Percentiles rank a stretch among this genome's conserved stretches.
These are phyloP conservation scores for Nemania sp. DNA, from an alignment of 2,329 filamentous ascomycete species.

Conservation along the genomic window DNA sequence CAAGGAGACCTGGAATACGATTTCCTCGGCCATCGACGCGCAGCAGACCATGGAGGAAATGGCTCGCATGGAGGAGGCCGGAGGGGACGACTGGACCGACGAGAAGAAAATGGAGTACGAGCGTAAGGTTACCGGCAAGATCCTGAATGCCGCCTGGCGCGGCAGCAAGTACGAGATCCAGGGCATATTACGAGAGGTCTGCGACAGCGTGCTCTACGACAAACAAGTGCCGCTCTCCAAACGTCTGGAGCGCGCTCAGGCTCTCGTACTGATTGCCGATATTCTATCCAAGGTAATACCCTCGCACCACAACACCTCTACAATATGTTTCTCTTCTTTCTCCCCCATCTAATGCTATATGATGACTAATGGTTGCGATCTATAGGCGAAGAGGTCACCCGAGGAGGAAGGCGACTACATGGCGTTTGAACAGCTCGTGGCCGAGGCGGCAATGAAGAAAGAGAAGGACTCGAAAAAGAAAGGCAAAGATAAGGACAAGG, in stretches of 20 bases:
- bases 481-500: conserved; percentile 58
- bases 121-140: conserved; percentile 94
- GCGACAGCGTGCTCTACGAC: conserved; percentile 80
- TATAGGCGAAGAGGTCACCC: conserved; percentile 79
- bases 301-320: background rate
- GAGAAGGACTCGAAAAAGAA: conserved; percentile 78
- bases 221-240: conserved; percentile 80
- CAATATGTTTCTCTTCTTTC: background rate
- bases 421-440: conserved; percentile 97
- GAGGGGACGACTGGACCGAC: conserved; percentile 97
- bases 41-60: conserved; percentile 99
- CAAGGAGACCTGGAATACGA: conserved; percentile 98
- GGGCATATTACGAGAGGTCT: conserved; percentile 91
- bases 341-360: background rate
- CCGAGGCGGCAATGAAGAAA: conserved; percentile 94
- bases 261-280: conserved; percentile 83
- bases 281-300: conserved; percentile 78
- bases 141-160: conserved; percentile 92
- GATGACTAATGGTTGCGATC: conserved; percentile 14
- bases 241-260: conserved; percentile 87
- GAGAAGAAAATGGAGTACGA: conserved; percentile 97
- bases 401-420: conserved; percentile 99
- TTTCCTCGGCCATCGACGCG: conserved; percentile 92
- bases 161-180: conserved; percentile 98
- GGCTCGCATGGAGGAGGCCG: conserved; percentile 91